These are phyloP conservation scores for Hsuehochloa calcarea DNA, from an alignment of 176 grass and related monocot genomes.

Conservation along the genomic window DNA sequence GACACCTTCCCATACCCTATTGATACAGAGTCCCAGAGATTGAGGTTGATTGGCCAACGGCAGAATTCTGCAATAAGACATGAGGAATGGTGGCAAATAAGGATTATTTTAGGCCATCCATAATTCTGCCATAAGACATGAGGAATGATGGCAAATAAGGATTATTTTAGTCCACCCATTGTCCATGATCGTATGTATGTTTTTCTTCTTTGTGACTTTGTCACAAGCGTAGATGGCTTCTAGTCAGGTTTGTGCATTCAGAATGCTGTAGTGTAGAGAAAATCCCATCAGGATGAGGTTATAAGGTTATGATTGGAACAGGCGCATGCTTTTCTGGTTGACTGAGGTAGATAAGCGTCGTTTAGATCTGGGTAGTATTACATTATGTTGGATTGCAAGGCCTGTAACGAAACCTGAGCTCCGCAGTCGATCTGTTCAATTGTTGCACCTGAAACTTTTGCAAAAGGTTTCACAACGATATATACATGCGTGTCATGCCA, in stretches of 20 bases:
- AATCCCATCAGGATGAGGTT: not conserved
- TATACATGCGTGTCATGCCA: not conserved
- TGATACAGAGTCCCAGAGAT: conserved; percentile 34
- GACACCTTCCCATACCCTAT: not conserved
- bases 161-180: not conserved
- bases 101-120: too few relatives aligned
- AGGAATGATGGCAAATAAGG: too few relatives aligned
- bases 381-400: not conserved
- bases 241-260: conserved; percentile 1
- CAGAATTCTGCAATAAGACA: conserved; percentile 22
- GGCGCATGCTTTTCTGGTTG: not conserved
- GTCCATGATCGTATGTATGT: not conserved
- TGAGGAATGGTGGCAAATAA: conserved; percentile 33
- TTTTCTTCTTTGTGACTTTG: not conserved
- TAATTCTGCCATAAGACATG: too few relatives aligned
- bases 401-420: not conserved
- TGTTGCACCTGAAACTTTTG: not conserved
- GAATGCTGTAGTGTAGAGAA: not conserved
- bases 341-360: not conserved
- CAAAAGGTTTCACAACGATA: not conserved
- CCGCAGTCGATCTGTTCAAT: not conserved
- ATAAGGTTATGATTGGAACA: not conserved
- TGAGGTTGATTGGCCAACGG: conserved; percentile 8
- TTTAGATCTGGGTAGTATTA: not conserved
- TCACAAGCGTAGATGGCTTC: not conserved